phyloP scores from a whole-genome alignment of 352 stramenopile species.

The Phytophthora capsici region DNA sequence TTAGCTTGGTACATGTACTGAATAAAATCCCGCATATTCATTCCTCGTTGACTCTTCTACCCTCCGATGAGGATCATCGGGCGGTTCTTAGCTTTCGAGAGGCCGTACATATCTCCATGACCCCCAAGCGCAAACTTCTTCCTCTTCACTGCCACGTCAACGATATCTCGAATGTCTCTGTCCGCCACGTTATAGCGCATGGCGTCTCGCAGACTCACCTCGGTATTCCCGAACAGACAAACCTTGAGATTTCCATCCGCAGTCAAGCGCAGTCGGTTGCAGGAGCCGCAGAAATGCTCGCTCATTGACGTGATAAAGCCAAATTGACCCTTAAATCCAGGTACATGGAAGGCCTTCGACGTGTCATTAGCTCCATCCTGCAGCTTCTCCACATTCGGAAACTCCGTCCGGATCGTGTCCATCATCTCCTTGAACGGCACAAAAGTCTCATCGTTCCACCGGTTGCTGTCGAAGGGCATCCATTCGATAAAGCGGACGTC shows the following conservation, averaged over 20 bases:
- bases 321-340: slow-evolving; percentile 73
- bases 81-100: slow-evolving; percentile 93
- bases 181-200: slow-evolving; percentile 83
- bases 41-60: slow-evolving; percentile 42
- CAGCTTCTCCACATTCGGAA: slow-evolving; percentile 60
- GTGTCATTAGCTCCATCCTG: slow-evolving; percentile 93
- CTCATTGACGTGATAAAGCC: slow-evolving; percentile 99
- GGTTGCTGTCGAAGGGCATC: slow-evolving; percentile 99
- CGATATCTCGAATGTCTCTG: slow-evolving; percentile 86
- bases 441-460: slow-evolving; percentile 94
- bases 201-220: slow-evolving; percentile 93
- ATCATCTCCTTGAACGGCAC: slow-evolving; percentile 95
- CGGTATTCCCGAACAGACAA: slow-evolving; percentile 96
- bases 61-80: slow-evolving; percentile 99
- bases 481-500: slow-evolving; percentile 99
- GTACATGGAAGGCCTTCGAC: slow-evolving; percentile 93
- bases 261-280: slow-evolving; percentile 97
- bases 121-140: slow-evolving; percentile 96
- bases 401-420: slow-evolving; percentile 45
- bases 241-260: slow-evolving; percentile 96
- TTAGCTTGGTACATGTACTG: too few species aligned
- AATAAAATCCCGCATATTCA: too few species aligned
- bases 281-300: slow-evolving; percentile 97
- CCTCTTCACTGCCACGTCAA: slow-evolving; percentile 89
- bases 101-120: slow-evolving; percentile 94